Base-by-base conservation (phyloP, 331 rosid species). In the Acacia concinna region DNA sequence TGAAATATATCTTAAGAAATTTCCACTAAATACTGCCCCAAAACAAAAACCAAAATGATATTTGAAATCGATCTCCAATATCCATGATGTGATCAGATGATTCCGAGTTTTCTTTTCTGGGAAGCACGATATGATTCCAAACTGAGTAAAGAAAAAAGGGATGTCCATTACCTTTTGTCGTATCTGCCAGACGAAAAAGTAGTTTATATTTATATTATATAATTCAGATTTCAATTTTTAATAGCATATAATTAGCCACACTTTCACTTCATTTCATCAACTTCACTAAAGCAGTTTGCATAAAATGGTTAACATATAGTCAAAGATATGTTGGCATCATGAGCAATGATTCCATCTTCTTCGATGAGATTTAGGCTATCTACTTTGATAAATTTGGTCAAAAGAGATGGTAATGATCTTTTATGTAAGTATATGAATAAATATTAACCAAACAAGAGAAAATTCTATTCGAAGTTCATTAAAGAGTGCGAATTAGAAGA, bases 251-350 rank as follows among this genome's bases (percentile, higher is more conserved):
- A 73, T 60, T 43, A 77, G 62, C 67, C 71, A 70, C 60, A n/a
- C 27, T 52, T 52, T 52, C 60, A 47, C 46, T 49, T 51, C 56
- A 49, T 41, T 57, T 60, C 47, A 52, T 79, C 60, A 51, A 60
- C 34, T 57, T 78, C 57, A 64, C 35, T 83, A 74, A 78, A 78
- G 77, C 10, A n/a, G 18, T 28, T 32, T 38, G 23, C 67, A 21
- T 41, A 23, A 74, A n/a, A 79, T 62, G 52, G 75, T 70, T 79
- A 65, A 62, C 32, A 32, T 43, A 34, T 15, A 44, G 79, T 80
- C 87, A 75, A 80, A 84, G 87, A 71, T 84, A 54, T 70, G 49
- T 8, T 38, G 73, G n/a, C 5, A 80, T 84, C 13, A 83, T 63
- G 87, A 78, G 79, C 74, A 51, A 84, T 84, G 30, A 84, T 79